These are phyloP conservation scores for Arthrobotrys iridis DNA, from an alignment of 2,329 filamentous ascomycete species.

Conservation along the genomic window DNA sequence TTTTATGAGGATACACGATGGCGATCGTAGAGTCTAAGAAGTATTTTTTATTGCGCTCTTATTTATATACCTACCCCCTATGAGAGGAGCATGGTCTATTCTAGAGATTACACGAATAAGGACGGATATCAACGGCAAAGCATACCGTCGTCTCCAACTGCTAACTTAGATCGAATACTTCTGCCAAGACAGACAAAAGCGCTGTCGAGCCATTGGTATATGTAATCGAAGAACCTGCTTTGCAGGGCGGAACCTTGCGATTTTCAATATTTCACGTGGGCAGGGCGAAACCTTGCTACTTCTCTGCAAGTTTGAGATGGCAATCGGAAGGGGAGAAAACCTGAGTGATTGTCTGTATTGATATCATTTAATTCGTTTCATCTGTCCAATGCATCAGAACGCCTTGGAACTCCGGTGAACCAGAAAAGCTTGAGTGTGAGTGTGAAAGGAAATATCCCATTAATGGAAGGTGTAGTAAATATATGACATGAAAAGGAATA, in stretches of 20 bases:
- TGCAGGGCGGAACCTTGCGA: conserved; percentile 54
- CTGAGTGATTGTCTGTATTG: conserved; percentile 8
- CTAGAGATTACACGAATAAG: too few relatives aligned
- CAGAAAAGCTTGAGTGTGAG: conserved; percentile 3
- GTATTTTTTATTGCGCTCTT: neutral
- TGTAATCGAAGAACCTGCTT: conserved; percentile 40
- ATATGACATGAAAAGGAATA: conserved; percentile 52
- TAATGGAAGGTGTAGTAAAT: conserved; percentile 50
- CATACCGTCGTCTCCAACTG: conserved; percentile 10
- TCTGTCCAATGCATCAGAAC: conserved; percentile 13
- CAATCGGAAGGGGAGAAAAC: conserved; percentile 30
- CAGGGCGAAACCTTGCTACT: conserved; percentile 55
- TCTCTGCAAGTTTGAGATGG: conserved; percentile 45
- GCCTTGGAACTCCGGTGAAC: conserved; percentile 44
- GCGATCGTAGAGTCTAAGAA: too few relatives aligned
- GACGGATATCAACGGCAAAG: conserved; percentile 23
- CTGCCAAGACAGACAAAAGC: conserved; percentile 13
- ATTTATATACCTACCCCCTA: neutral
- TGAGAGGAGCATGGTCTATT: too few relatives aligned
- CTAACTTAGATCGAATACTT: neutral
- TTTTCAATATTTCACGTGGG: conserved; percentile 54
- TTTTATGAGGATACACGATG: too few relatives aligned
- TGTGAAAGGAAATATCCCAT: conserved; percentile 48
- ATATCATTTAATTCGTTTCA: conserved; percentile 34
- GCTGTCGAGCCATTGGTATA: neutral